These are phyloP conservation scores for Aquilaria sinensis DNA, from an alignment of 345 rosid genomes.

Conservation along the genomic window DNA sequence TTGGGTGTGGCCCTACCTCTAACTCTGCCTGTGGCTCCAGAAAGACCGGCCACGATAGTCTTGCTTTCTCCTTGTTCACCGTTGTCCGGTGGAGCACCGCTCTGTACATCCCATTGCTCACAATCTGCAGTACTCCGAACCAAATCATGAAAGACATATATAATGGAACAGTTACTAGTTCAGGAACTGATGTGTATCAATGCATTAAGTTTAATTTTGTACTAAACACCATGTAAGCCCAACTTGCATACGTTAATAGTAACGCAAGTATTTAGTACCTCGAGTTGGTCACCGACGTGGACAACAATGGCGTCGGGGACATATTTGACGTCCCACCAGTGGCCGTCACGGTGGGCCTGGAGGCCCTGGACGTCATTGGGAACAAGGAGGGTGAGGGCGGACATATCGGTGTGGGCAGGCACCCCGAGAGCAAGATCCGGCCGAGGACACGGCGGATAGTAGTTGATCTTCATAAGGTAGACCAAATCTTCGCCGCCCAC, in stretches of 20 bases:
- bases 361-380: conserved; percentile 85
- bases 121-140: conserved; percentile 30
- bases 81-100: conserved; percentile 62
- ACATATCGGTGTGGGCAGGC: conserved; percentile 69
- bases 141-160: neutral
- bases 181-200: too few species aligned
- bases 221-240: neutral
- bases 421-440: conserved; percentile 84
- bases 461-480: conserved; percentile 76
- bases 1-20: conserved; percentile 57
- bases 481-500: conserved; percentile 53
- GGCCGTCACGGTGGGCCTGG: conserved; percentile 57
- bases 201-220: neutral
- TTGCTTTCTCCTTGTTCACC: conserved; percentile 54
- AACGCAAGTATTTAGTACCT: conserved; percentile 18
- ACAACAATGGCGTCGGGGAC: conserved; percentile 72
- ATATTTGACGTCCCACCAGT: conserved; percentile 62
- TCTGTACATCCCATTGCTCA: conserved; percentile 70
- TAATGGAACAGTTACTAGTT: too few species aligned
- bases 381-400: conserved; percentile 60
- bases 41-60: conserved; percentile 95
- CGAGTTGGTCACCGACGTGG: conserved; percentile 79
- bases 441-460: conserved; percentile 84
- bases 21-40: conserved; percentile 66
- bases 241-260: neutral